phyloP scores from a whole-genome alignment of 176 grass and related monocot genomes.

The Triticum aestivum region DNA sequence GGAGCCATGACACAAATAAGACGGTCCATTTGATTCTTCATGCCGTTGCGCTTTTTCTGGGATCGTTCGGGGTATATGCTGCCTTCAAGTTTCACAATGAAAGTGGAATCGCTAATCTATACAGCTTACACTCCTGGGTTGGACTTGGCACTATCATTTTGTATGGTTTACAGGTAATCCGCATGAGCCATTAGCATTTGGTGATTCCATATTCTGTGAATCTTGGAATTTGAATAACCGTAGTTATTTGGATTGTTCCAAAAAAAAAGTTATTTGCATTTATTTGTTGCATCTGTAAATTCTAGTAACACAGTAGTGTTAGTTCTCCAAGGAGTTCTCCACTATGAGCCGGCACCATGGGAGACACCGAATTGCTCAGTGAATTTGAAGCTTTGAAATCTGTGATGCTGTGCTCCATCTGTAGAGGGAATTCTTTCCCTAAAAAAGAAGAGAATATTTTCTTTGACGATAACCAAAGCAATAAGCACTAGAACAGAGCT shows the following conservation, averaged over 20 bases:
- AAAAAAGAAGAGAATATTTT: not conserved
- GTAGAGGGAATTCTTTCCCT: not conserved
- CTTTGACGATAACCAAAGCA: not conserved
- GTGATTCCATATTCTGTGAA: not conserved
- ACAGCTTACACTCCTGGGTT: slow-evolving; percentile 94
- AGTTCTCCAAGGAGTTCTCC: not conserved
- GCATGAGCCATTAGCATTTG: not conserved
- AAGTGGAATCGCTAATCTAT: slow-evolving; percentile 68
- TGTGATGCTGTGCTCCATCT: not conserved
- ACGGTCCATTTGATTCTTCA: slow-evolving; percentile 69
- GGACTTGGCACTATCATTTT: slow-evolving; percentile 69
- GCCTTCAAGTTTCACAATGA: slow-evolving; percentile 93
- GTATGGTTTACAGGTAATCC: slow-evolving; percentile 70
- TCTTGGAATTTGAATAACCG: not conserved
- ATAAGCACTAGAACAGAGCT: not conserved
- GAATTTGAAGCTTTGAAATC: not conserved
- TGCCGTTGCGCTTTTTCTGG: slow-evolving; percentile 56
- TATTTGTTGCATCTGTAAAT: not conserved
- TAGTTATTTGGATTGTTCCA: not conserved
- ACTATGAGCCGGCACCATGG: not conserved
- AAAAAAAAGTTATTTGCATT: not conserved
- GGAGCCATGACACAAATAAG: slow-evolving; percentile 73
- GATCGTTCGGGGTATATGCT: slow-evolving; percentile 61
- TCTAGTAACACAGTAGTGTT: not conserved
- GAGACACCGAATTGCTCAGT: not conserved